Conservation (phyloP, 1,284 basidiomycete genomes). For the Termitomyces sp. region DNA sequence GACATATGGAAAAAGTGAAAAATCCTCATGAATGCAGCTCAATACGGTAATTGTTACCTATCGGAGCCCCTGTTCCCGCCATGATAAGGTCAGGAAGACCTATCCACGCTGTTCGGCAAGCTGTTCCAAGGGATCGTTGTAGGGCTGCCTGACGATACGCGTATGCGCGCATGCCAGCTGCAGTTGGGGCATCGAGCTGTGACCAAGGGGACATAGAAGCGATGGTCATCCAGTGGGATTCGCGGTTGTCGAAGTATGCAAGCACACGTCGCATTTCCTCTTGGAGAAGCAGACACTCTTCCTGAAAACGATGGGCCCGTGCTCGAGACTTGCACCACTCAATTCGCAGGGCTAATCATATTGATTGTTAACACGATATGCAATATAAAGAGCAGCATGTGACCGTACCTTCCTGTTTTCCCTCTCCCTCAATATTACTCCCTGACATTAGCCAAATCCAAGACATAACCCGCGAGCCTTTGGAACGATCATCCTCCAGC, state of each 20-base stretch:
- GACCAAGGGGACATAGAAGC: neutral
- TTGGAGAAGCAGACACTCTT: constrained; percentile 28
- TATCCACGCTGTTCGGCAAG: too few species aligned
- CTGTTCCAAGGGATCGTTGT: neutral
- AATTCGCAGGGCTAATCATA: constrained; percentile 22
- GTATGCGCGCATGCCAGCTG: neutral
- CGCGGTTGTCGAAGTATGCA: constrained; percentile 14
- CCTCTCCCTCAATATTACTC: neutral
- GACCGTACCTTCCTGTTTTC: constrained; percentile 3
- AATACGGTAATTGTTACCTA: neutral
- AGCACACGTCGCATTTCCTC: constrained; percentile 31
- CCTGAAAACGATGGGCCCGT: constrained; percentile 27
- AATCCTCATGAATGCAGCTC: neutral
- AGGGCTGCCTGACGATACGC: neutral
- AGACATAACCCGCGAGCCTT: constrained; percentile 3
- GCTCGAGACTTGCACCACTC: constrained; percentile 30
- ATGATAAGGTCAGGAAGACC: neutral
- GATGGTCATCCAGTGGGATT: neutral
- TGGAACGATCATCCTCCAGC: neutral
- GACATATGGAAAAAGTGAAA: too few species aligned
- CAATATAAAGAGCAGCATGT: neutral
- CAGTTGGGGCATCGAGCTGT: neutral
- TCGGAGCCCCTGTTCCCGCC: neutral
- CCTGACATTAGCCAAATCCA: constrained; percentile 7
- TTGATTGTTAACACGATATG: neutral